These are phyloP conservation scores for Solanum sejunctum DNA, from an alignment of 257 asterid genomes.

Conservation along the genomic window DNA sequence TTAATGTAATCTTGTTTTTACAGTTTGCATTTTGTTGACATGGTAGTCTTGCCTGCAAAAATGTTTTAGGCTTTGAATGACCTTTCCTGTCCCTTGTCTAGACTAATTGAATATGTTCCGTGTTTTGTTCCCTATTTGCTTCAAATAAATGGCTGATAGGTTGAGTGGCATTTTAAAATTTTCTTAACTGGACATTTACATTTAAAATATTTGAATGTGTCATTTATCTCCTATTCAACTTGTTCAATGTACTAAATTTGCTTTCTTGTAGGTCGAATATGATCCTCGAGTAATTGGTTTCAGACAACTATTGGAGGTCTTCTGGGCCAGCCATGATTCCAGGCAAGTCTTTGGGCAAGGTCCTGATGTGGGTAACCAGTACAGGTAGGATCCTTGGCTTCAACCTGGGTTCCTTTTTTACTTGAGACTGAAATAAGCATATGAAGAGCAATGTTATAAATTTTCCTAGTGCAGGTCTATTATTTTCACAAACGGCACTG, in stretches of 20 bases:
- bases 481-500: conserved; percentile 75
- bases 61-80: neutral
- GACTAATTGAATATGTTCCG: neutral
- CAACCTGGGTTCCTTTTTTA: neutral
- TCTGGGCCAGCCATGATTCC: conserved; percentile 84
- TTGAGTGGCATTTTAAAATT: neutral
- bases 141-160: neutral
- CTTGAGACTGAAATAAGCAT: neutral
- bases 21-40: neutral
- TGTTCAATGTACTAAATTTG: neutral
- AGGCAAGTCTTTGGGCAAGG: conserved; percentile 99
- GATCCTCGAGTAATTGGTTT: conserved; percentile 50
- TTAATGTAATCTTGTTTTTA: neutral
- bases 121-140: neutral
- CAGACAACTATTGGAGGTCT: conserved; percentile 76
- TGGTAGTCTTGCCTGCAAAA: neutral
- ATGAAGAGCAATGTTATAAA: conserved; percentile 3
- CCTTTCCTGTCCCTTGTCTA: neutral
- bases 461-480: conserved; percentile 52
- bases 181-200: neutral
- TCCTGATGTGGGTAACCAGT: conserved; percentile 94
- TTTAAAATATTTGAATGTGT: neutral
- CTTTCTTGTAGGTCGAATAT: conserved; percentile 65
- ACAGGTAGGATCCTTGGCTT: conserved; percentile 41
- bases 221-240: neutral